Evolutionary conservation across 305 asterid species (phyloP), one percentile per base, ranked within the genome.

Genomic region (Solanum hybrid): DNA sequence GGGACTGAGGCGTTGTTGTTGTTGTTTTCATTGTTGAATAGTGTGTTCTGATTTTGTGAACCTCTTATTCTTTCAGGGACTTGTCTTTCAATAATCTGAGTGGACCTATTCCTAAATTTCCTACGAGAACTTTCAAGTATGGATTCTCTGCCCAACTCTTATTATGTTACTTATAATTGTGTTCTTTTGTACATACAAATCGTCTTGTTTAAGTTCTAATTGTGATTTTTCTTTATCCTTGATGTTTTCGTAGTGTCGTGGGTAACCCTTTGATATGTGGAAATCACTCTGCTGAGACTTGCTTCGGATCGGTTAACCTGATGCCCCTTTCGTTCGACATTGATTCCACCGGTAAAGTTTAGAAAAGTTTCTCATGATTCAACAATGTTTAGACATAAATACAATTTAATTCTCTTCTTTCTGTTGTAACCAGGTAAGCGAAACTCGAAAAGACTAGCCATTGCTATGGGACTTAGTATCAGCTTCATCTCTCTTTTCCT

Each of bases 221-320:
- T 78, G 16, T 33, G 34, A 28, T 39, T 34, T 42, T 87, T 67
- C 86, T 81, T 35, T 57, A 18, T 42, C 78, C 79, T 71, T 79
- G 13, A 76, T 73, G 42, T 36, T 61, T 77, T 14, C 34, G 34
- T 85, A 91, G 94, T 89, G 87, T 96, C 85, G 88, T 93, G 88
- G 99, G 99, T 3, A 97, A 97, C 89, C 98, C 99, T 77, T 89
- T 93, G 69, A 95, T 97, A 75, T 97, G 99, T 93, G 98, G 95
- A 91, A 92, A 92, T 93, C 95, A 93, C 89, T 94, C 97, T 16
- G 87, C 89, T 36, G 96, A 95, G 93, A 93, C 91, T 86, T 97
- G 99, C 90, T 92, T 96, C 74, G 97, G 94, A 90, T 91, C 94
- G 12, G 89, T 90, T 89, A 91, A 92, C 61, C 92, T 95, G 22